Evolutionary conservation across 2,329 filamentous ascomycete genomes (phyloP).

Genomic region (Colletotrichum spinosum): DNA sequence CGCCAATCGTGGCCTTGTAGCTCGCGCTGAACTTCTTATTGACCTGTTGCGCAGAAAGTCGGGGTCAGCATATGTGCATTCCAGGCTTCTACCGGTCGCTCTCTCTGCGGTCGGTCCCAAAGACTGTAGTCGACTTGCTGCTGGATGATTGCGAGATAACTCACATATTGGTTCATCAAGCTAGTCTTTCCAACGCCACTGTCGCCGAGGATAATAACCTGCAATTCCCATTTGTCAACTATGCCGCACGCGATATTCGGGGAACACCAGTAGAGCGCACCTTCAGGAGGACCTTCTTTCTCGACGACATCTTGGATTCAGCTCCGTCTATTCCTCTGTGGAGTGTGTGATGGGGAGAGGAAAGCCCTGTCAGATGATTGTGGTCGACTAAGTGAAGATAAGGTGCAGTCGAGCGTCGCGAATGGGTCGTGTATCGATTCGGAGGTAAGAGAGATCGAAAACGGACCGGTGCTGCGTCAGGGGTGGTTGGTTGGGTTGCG

Average conservation of each 20-base stretch:
- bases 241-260: slow-evolving; percentile 14
- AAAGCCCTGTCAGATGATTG: slow-evolving; percentile 13
- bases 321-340: slow-evolving; percentile 20
- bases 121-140: neutral
- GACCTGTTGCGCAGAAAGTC: slow-evolving; percentile 71
- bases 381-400: slow-evolving; percentile 18
- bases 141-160: slow-evolving; percentile 45
- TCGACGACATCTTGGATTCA: slow-evolving; percentile 73
- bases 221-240: slow-evolving; percentile 32
- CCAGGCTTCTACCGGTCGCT: neutral
- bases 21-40: slow-evolving; percentile 99
- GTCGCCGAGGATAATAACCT: slow-evolving; percentile 99
- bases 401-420: slow-evolving; percentile 23
- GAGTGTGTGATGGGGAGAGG: neutral
- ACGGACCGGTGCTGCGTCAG: slow-evolving; percentile 33
- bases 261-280: slow-evolving; percentile 56
- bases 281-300: slow-evolving; percentile 93
- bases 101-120: too few species aligned
- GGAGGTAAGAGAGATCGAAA: slow-evolving; percentile 27
- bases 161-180: slow-evolving; percentile 99
- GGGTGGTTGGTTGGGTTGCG: slow-evolving; percentile 34
- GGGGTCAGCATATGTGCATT: slow-evolving; percentile 2
- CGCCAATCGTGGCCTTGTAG: slow-evolving; percentile 99
- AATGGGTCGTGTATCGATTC: slow-evolving; percentile 24
- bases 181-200: slow-evolving; percentile 99